phyloP scores from a whole-genome alignment of 176 grass and related monocot species.

The Avena eriantha region DNA sequence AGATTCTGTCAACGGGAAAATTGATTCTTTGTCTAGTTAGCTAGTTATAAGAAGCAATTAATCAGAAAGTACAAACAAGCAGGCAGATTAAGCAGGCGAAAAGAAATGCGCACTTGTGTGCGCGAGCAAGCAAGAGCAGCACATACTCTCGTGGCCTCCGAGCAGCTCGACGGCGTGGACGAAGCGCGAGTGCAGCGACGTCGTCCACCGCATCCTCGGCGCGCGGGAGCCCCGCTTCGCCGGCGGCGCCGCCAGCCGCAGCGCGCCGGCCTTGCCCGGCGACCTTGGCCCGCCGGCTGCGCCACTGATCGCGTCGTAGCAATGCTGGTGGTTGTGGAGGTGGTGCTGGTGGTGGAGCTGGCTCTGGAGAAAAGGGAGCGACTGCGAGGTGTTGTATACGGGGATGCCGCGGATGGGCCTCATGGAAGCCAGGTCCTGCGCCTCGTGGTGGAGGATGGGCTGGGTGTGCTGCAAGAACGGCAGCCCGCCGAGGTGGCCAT shows the following conservation, averaged over 20 bases:
- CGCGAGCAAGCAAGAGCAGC: background rate
- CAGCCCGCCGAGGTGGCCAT: conserved; percentile 8
- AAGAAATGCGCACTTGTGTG: background rate
- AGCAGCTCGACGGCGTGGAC: conserved; percentile 93
- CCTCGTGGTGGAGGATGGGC: conserved; percentile 50
- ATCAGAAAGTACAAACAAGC: background rate
- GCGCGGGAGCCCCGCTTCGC: conserved; percentile 60
- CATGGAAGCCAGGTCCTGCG: conserved; percentile 55
- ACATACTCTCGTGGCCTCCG: conserved; percentile 94
- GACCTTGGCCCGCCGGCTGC: conserved; percentile 44
- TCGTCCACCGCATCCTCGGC: conserved; percentile 96
- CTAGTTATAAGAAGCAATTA: background rate
- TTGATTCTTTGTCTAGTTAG: background rate
- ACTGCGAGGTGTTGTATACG: conserved; percentile 69
- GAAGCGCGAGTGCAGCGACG: conserved; percentile 88
- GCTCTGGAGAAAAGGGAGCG: conserved; percentile 55
- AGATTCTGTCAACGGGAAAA: background rate
- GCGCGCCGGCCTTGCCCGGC: conserved; percentile 43
- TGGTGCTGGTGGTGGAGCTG: conserved; percentile 51
- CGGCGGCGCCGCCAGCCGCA: conserved; percentile 57
- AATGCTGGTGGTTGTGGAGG: conserved; percentile 38
- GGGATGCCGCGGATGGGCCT: conserved; percentile 87
- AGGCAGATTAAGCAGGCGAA: background rate
- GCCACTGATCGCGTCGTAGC: conserved; percentile 40
- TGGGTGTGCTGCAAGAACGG: conserved; percentile 66